A percentile compares a stretch with the other conserved stretches of the same genome.
These are phyloP conservation scores for Dittrichia graveolens DNA, from an alignment of 129 eudicot genomes.

Conservation along the genomic window DNA sequence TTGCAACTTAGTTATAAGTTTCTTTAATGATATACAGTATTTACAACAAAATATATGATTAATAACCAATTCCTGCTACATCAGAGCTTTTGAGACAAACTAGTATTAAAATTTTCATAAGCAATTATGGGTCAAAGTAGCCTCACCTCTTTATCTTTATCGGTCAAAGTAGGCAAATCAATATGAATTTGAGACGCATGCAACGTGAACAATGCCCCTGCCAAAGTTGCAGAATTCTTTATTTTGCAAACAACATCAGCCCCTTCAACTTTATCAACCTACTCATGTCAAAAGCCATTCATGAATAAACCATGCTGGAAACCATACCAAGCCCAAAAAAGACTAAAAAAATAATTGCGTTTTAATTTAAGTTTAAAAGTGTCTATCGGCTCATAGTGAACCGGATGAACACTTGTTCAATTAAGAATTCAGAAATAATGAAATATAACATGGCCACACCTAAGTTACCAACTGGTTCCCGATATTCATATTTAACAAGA, in stretches of 20 bases:
- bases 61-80: not conserved
- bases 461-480: slow-evolving; percentile 12
- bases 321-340: no score
- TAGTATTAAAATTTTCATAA: slow-evolving; percentile 2
- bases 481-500: slow-evolving; percentile 4
- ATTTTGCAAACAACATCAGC: slow-evolving; percentile 72
- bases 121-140: not conserved
- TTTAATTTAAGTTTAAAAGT: not conserved
- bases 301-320: slow-evolving; percentile 23
- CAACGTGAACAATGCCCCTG: slow-evolving; percentile 77
- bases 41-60: slow-evolving; percentile 3
- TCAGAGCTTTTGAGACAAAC: slow-evolving; percentile 17
- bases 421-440: not conserved
- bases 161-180: slow-evolving; percentile 81
- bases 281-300: slow-evolving; percentile 28
- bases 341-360: no score
- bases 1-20: not conserved
- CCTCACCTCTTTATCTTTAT: slow-evolving; percentile 75
- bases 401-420: not conserved
- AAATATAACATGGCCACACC: not conserved
- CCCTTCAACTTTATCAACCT: slow-evolving; percentile 76
- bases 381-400: slow-evolving; percentile 12
- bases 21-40: not conserved
- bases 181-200: slow-evolving; percentile 82
- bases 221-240: slow-evolving; percentile 83